These are phyloP conservation scores for Cucurbita moschata DNA, from an alignment of 306 rosid species.

Conservation along the genomic window DNA sequence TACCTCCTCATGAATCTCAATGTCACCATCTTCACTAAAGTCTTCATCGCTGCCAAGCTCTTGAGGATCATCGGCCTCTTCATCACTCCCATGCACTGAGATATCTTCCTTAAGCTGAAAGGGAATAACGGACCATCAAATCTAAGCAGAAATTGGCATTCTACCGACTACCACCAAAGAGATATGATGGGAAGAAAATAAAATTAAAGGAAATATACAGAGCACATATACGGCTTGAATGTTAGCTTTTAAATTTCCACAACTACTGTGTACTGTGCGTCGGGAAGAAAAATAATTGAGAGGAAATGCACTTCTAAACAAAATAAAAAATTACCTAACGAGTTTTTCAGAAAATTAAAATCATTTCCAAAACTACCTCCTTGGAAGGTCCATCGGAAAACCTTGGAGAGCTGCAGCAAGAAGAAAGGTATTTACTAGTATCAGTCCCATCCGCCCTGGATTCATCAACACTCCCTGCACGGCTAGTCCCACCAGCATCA, in stretches of 20 bases:
- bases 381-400: conserved; percentile 60
- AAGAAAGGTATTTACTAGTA: conserved; percentile 55
- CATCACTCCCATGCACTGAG: conserved; percentile 90
- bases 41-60: conserved; percentile 84
- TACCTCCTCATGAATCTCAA: conserved; percentile 64
- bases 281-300: not conserved
- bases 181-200: not conserved
- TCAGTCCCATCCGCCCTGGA: conserved; percentile 75
- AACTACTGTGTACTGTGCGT: not conserved
- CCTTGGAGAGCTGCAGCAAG: conserved; percentile 94
- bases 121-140: not conserved
- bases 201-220: not conserved
- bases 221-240: not conserved
- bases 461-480: conserved; percentile 85
- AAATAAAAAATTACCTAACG: not conserved
- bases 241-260: not conserved
- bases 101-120: conserved; percentile 72
- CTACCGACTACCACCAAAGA: not conserved
- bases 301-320: not conserved
- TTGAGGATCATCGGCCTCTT: conserved; percentile 68
- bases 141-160: not conserved
- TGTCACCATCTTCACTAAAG: conserved; percentile 45
- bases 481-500: conserved; percentile 87
- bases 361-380: conserved; percentile 41
- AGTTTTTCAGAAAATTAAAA: not conserved